These are phyloP conservation scores for Xylariaceae sp. DNA, from an alignment of 2,329 filamentous ascomycete genomes.

Conservation along the genomic window DNA sequence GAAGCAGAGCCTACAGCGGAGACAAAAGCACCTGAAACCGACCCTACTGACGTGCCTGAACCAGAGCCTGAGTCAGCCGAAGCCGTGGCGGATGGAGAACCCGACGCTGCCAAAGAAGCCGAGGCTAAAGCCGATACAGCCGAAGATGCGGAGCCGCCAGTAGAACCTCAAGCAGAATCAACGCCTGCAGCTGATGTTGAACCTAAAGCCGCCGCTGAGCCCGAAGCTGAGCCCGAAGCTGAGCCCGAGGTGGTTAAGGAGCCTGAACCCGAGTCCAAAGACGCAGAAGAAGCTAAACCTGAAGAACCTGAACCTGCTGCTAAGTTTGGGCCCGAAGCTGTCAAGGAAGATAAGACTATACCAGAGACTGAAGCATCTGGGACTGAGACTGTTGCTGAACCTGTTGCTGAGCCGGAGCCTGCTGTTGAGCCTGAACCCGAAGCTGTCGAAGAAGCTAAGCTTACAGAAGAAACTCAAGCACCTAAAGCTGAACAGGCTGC, in stretches of 20 bases:
- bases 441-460: no score
- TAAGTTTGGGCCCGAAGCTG: no score
- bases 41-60: no score
- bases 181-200: not conserved
- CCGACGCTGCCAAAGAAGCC: not conserved
- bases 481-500: slow-evolving; percentile 3
- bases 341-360: no score
- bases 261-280: not conserved
- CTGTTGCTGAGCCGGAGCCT: not conserved
- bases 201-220: not conserved
- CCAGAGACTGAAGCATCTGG: not conserved
- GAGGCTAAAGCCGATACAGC: not conserved
- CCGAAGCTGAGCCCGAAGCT: not conserved
- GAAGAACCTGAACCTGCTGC: not conserved
- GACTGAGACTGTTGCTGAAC: not conserved
- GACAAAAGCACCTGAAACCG: no score
- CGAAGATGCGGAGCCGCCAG: not conserved
- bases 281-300: not conserved
- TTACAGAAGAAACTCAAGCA: no score
- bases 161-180: not conserved
- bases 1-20: not conserved
- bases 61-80: not conserved
- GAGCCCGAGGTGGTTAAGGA: not conserved
- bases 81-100: not conserved
- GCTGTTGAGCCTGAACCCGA: no score